Evolutionary conservation across 306 rosid species (phyloP).

Genomic region (Cicer cuneatum): DNA sequence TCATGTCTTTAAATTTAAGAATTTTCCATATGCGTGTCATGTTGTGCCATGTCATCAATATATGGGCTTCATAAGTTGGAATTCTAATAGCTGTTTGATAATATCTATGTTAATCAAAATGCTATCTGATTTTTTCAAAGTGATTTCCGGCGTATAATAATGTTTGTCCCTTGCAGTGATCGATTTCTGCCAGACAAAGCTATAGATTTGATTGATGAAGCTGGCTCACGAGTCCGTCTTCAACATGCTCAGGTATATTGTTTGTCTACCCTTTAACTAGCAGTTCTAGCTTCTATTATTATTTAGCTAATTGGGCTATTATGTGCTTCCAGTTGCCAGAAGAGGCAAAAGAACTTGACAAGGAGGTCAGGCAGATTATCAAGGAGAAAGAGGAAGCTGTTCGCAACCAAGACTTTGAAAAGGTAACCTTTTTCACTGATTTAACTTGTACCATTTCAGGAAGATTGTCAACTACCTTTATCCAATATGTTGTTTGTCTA

Average conservation of each 20-base stretch:
- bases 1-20: conserved; percentile 1
- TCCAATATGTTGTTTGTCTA: background rate
- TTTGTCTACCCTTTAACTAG: conserved; percentile 21
- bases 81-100: background rate
- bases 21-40: background rate
- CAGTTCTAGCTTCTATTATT: conserved; percentile 8
- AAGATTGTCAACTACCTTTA: conserved; percentile 19
- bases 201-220: conserved; percentile 95
- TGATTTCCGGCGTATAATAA: conserved; percentile 31
- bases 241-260: conserved; percentile 85
- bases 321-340: conserved; percentile 78
- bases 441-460: conserved; percentile 17
- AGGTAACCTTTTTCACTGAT: conserved; percentile 55
- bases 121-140: conserved; percentile 20
- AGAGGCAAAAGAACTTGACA: conserved; percentile 93
- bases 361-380: conserved; percentile 85
- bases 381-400: conserved; percentile 96
- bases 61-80: background rate
- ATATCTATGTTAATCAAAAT: conserved; percentile 20
- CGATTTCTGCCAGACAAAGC: conserved; percentile 99
- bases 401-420: conserved; percentile 96
- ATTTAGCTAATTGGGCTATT: conserved; percentile 40
- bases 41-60: background rate
- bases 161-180: conserved; percentile 61
- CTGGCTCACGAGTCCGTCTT: conserved; percentile 95